Evolutionary conservation across 2,329 filamentous ascomycete genomes (phyloP), one percentile per base, ranked within the genome.

Genomic region (Thermothelomyces thermophilus): DNA sequence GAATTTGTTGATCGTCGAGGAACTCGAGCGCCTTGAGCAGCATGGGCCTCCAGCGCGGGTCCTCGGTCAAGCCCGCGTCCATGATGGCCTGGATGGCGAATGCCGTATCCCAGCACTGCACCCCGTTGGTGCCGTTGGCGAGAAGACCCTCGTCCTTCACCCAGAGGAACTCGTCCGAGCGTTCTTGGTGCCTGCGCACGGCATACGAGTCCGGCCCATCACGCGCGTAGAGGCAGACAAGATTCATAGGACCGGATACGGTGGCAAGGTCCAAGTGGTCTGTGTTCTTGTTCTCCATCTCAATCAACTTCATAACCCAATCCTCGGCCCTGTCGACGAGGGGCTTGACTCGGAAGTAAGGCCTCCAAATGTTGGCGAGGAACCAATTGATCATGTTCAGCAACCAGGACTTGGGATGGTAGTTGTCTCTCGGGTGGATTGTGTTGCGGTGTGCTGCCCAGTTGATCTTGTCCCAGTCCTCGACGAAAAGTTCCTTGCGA

Each of bases 91-190:
- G 90, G 30, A 96, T 88, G 16, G 85, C 72, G 63, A 97, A 97
- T 0, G 90, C 79, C 0, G 93, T 98, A 64, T 98, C 93, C 93
- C 93, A 98, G 56, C 83, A 86, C 67, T 98, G 93, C 1, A 97
- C 90, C n/a, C 93, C 93, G 59, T 98, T 97, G 8, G 93, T 98
- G 33, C 93, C 93, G 60, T 96, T 96, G 68, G 85, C 85, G 41
- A 97, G 76, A 87, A 98, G 89, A 5, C 93, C 93, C 64, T 96
- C 90, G 30, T 83, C 68, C 56, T 94, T 95, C 43, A 98, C 75
- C 90, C 93, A 98, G 26, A 98, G 68, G 54, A 84, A 94, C 61
- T 98, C 93, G 37, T 87, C 77, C 11, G 95, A 68, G 3, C 89
- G 81, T 60, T 96, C 87, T 8, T 87, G 73, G 62, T 96, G 91